Evolutionary conservation across 2,329 filamentous ascomycete species (phyloP).

Genomic region (Paraphoma chrysanthemicola): DNA sequence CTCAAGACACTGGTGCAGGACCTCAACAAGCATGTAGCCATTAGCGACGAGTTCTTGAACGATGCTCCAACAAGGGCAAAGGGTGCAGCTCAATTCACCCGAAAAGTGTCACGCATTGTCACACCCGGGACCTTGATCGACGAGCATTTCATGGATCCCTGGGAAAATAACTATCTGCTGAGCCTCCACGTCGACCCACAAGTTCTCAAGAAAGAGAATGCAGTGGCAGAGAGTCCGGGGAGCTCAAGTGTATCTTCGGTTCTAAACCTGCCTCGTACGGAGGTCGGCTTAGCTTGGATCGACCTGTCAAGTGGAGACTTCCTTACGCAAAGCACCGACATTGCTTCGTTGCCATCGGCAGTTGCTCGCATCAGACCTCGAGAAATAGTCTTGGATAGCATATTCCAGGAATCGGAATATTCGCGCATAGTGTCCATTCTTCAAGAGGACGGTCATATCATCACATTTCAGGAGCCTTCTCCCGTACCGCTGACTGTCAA

Average conservation of each 20-base stretch:
- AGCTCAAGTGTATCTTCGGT: slow-evolving; percentile 39
- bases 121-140: slow-evolving; percentile 96
- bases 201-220: slow-evolving; percentile 26
- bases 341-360: slow-evolving; percentile 77
- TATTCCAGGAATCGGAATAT: slow-evolving; percentile 62
- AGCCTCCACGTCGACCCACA: slow-evolving; percentile 70
- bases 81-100: slow-evolving; percentile 83
- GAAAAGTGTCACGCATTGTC: slow-evolving; percentile 83
- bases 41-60: slow-evolving; percentile 91
- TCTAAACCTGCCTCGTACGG: slow-evolving; percentile 48
- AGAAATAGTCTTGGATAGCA: slow-evolving; percentile 78
- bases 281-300: slow-evolving; percentile 86
- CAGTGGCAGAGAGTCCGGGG: slow-evolving; percentile 34
- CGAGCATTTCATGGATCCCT: slow-evolving; percentile 95
- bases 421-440: slow-evolving; percentile 71
- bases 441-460: slow-evolving; percentile 75
- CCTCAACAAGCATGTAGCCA: slow-evolving; percentile 86
- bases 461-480: slow-evolving; percentile 71
- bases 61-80: slow-evolving; percentile 72
- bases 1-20: slow-evolving; percentile 94
- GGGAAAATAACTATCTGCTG: slow-evolving; percentile 90
- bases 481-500: slow-evolving; percentile 57
- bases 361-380: slow-evolving; percentile 82
- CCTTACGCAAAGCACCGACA: slow-evolving; percentile 77
- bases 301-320: slow-evolving; percentile 96